Conservation (phyloP, 2,329 filamentous ascomycete species). For the Diaporthe citriasiana region DNA sequence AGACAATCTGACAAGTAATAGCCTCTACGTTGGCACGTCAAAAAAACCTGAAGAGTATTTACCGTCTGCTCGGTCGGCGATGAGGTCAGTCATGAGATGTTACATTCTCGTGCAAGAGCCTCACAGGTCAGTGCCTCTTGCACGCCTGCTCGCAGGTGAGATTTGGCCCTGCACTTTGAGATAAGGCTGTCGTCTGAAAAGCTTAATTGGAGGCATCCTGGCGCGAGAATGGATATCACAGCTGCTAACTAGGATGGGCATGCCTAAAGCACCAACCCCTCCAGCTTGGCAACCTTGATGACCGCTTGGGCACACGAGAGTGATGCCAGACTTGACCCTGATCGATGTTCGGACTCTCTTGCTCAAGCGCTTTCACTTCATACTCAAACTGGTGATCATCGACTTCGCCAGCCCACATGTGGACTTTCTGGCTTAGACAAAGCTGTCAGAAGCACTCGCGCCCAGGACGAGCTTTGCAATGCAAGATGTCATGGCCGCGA, state of each 20-base stretch:
- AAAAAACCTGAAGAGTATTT: background rate
- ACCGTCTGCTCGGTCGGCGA: background rate
- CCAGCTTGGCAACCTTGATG: conserved; percentile 22
- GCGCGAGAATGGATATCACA: background rate
- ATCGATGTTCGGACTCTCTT: background rate
- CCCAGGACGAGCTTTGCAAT: background rate
- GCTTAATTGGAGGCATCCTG: background rate
- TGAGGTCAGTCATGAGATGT: background rate
- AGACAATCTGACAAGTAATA: too few species aligned
- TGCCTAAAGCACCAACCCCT: conserved; percentile 23
- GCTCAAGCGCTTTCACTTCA: background rate
- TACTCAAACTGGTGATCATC: too few species aligned
- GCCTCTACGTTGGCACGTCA: background rate
- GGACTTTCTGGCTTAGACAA: background rate
- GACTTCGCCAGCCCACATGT: too few species aligned
- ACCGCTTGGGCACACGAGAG: background rate
- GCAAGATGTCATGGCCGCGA: background rate
- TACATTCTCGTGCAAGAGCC: background rate
- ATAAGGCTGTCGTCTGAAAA: conserved; percentile 1
- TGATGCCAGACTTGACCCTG: background rate
- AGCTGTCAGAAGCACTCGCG: background rate
- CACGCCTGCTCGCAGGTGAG: background rate
- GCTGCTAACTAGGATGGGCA: conserved; percentile 4
- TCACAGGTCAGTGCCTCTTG: background rate
- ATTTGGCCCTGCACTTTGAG: background rate